These are phyloP conservation scores for Forsythia suspensa DNA, from an alignment of 257 asterid species.

Conservation along the genomic window DNA sequence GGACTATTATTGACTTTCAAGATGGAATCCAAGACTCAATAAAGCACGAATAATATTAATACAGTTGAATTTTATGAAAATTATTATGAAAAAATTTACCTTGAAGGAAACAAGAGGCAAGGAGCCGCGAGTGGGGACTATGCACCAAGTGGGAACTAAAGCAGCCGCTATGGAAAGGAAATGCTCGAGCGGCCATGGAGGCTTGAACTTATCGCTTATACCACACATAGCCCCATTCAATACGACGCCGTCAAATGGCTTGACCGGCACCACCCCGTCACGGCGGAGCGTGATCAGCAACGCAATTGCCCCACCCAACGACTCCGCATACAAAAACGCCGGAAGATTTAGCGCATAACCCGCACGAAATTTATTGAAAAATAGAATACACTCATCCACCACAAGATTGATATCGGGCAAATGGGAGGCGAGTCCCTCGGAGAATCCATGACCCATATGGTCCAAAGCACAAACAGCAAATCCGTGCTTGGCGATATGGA, in stretches of 20 bases:
- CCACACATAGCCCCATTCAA: slow-evolving; percentile 97
- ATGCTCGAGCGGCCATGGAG: slow-evolving; percentile 98
- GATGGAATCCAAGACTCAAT: background rate
- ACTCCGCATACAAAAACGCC: slow-evolving; percentile 76
- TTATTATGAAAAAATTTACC: slow-evolving; percentile 36
- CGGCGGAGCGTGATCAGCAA: slow-evolving; percentile 72
- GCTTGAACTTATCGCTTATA: slow-evolving; percentile 85
- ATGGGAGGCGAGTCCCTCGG: slow-evolving; percentile 79
- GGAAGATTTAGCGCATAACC: slow-evolving; percentile 48
- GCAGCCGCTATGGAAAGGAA: slow-evolving; percentile 77
- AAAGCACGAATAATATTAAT: background rate
- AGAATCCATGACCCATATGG: slow-evolving; percentile 94
- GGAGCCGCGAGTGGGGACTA: slow-evolving; percentile 91
- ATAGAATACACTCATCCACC: slow-evolving; percentile 71
- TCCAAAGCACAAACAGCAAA: slow-evolving; percentile 97
- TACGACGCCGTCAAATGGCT: slow-evolving; percentile 71
- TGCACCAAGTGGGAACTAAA: slow-evolving; percentile 72
- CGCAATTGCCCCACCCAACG: slow-evolving; percentile 92
- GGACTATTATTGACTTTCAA: background rate
- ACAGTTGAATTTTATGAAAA: background rate
- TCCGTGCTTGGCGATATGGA: slow-evolving; percentile 64
- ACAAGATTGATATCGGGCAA: slow-evolving; percentile 72
- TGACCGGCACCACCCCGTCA: slow-evolving; percentile 49
- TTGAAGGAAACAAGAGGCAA: slow-evolving; percentile 74
- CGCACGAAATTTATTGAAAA: slow-evolving; percentile 59